Conservation (phyloP, 139 green algal genomes). For the Trebouxia sp. region DNA sequence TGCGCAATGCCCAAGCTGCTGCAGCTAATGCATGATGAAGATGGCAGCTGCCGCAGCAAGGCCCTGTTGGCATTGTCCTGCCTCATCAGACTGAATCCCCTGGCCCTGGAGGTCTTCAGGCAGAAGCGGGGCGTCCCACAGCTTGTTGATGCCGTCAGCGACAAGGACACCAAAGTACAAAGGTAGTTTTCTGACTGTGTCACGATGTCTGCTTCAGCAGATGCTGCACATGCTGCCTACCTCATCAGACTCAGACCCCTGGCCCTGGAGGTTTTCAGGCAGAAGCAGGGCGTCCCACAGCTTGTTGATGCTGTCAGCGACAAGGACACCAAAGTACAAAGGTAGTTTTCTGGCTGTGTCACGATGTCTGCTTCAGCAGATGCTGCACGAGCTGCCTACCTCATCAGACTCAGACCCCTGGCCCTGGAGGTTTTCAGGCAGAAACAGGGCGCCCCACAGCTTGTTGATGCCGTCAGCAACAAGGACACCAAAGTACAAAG, state of each 20-base stretch:
- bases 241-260: constrained; percentile 52
- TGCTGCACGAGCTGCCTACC: constrained; percentile 34
- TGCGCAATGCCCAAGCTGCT: constrained; percentile 62
- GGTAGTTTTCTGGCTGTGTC: not conserved
- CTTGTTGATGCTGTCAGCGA: constrained; percentile 32
- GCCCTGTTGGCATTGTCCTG: constrained; percentile 68
- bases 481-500: constrained; percentile 25
- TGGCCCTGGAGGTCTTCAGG: constrained; percentile 50
- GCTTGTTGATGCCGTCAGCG: constrained; percentile 31
- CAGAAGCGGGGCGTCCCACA: constrained; percentile 21
- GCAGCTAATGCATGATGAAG: constrained; percentile 52
- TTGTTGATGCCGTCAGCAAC: constrained; percentile 29
- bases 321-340: constrained; percentile 25
- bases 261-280: constrained; percentile 48
- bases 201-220: not conserved
- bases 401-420: constrained; percentile 51
- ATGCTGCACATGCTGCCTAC: constrained; percentile 33
- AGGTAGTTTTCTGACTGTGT: not conserved
- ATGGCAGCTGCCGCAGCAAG: constrained; percentile 43
- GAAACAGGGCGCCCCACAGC: constrained; percentile 8
- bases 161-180: constrained; percentile 18
- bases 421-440: constrained; percentile 50
- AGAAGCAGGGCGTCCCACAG: constrained; percentile 20
- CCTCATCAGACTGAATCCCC: constrained; percentile 51
- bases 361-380: not conserved